Conservation (phyloP, 202 grass and related monocot species). For the Setaria viridis region DNA sequence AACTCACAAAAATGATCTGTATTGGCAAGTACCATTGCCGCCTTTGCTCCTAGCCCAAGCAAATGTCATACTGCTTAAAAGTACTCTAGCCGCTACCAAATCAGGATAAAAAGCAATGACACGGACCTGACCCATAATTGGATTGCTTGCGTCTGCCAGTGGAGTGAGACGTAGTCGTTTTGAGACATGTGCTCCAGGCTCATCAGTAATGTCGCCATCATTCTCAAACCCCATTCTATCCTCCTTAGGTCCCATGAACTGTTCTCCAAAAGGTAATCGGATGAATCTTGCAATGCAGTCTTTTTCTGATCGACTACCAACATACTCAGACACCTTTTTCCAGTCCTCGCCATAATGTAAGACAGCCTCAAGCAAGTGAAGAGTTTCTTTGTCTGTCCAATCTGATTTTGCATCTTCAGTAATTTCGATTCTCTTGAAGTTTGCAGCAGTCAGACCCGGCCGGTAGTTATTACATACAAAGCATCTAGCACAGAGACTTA, state of each 20-base stretch:
- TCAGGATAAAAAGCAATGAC: constrained; percentile 4
- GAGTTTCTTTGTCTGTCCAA: constrained; percentile 98
- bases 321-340: constrained; percentile 93
- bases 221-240: constrained; percentile 47
- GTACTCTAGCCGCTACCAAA: constrained; percentile 24
- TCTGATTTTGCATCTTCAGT: constrained; percentile 79
- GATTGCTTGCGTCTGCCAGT: constrained; percentile 94
- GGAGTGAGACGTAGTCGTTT: constrained; percentile 73
- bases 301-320: constrained; percentile 83
- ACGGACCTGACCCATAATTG: constrained; percentile 93
- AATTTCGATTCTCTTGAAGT: constrained; percentile 90
- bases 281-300: constrained; percentile 94
- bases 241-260: constrained; percentile 79
- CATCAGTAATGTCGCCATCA: constrained; percentile 52
- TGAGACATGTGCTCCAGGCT: constrained; percentile 45
- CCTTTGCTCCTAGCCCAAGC: constrained; percentile 18
- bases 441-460: constrained; percentile 79
- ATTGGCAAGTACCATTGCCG: neutral
- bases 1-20: neutral
- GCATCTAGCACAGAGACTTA: constrained; percentile 88
- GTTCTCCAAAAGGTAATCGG: constrained; percentile 89
- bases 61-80: constrained; percentile 9
- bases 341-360: constrained; percentile 94
- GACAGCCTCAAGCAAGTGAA: constrained; percentile 96
- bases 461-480: constrained; percentile 82